phyloP scores from a whole-genome alignment of 495 filamentous ascomycete genomes.

The Margaritispora aquatica region DNA sequence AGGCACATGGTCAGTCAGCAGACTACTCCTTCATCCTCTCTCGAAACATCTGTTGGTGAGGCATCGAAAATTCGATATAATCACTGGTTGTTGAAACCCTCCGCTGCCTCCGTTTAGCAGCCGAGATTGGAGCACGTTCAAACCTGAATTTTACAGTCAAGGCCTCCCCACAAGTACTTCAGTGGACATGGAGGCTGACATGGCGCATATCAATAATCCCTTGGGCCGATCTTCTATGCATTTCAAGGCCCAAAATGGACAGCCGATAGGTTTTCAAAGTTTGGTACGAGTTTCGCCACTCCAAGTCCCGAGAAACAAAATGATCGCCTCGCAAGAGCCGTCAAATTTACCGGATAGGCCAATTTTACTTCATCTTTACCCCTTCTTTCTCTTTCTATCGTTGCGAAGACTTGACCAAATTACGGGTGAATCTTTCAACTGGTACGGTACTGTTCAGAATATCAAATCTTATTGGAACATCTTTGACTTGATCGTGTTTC shows the following conservation, averaged over 20 bases:
- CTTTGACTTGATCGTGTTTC: too few species aligned
- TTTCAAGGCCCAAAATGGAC: background rate
- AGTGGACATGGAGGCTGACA: background rate
- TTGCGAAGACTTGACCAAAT: background rate
- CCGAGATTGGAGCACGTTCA: background rate
- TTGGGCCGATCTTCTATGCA: background rate
- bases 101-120: background rate
- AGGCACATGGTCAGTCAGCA: background rate
- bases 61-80: background rate
- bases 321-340: background rate
- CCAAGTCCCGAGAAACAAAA: background rate
- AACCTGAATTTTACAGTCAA: background rate
- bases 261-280: background rate
- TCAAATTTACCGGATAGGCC: background rate
- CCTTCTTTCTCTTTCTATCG: background rate
- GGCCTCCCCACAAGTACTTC: background rate
- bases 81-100: background rate
- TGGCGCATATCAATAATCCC: background rate
- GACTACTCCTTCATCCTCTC: background rate
- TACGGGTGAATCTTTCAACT: background rate
- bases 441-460: too few species aligned
- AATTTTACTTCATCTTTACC: background rate
- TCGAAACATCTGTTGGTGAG: background rate
- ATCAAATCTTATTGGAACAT: too few species aligned
- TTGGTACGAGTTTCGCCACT: background rate